Evolutionary conservation across 2,329 filamentous ascomycete species (phyloP), one percentile per base, ranked within the genome.

Genomic region (Coniochaeta hoffmannii): DNA sequence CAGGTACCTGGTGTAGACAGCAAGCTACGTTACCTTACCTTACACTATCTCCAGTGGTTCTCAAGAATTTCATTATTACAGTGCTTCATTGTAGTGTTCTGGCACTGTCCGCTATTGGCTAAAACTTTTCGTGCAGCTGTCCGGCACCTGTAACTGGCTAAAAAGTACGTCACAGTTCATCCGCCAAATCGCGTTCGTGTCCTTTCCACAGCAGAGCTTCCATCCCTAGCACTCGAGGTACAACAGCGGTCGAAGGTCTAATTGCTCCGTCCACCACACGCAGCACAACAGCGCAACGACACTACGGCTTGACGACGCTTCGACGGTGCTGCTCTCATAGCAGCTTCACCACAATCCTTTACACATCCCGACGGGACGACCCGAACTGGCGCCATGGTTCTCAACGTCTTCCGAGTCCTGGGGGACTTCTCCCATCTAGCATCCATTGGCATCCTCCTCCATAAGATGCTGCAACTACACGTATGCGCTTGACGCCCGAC

Each of bases 391-490:
- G 24, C 34, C 31, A 38, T 31, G 24, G 30, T 53, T 69, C 71
- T 83, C 64, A 85, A 84, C 71, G 53, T 82, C 59, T 85, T 85
- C 68, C 77, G 81, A 66, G 67, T 85, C 65, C 68, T 78, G 59
- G 81, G 86, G 76, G 94, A 99, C 80, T 83, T 99, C 70, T 97
- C 91, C 78, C 94, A 99, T 79, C 77, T 99, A 65, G 80, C 88
- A 61, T 97, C 93, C 54, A 96, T 99, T 69, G 80, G 96, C 65
- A 96, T 99, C 65, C 79, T 99, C 59, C 80, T 99, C 60, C 91
- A 96, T 71, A 99, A 99, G 80, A 99, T 99, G 91, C 86, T 87
- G 65, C 85, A 88, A 69, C 86, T 94, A 49, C 96, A 90, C 69
- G 93, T 97, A 79, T 59, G 85, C 72, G 49, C 31, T 55, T 10